Percentiles rank a stretch among this genome's conserved stretches.
Evolutionary conservation across 2,329 filamentous ascomycete genomes (phyloP).

Genomic region (Microsporum audouinii): DNA sequence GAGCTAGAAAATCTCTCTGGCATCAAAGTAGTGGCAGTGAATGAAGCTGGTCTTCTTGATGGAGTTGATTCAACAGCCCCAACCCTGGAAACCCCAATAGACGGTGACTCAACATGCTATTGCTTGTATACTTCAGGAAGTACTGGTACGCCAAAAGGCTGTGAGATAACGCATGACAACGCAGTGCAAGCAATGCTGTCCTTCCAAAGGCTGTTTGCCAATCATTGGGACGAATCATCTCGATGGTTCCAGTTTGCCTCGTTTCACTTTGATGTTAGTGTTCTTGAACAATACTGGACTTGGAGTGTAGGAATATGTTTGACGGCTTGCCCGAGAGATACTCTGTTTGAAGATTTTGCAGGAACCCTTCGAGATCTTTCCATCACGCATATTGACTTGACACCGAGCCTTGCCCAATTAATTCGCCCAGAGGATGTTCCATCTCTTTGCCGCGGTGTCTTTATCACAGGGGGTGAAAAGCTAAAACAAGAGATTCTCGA

Average conservation of each 20-base stretch:
- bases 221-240: conserved; percentile 61
- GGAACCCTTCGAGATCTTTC: conserved; percentile 57
- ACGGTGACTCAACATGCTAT: conserved; percentile 55
- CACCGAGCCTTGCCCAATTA: conserved; percentile 71
- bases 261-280: conserved; percentile 87
- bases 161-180: conserved; percentile 79
- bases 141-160: conserved; percentile 77
- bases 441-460: conserved; percentile 66
- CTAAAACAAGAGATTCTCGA: conserved; percentile 83
- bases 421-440: conserved; percentile 71
- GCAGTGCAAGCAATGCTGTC: conserved; percentile 80
- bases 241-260: conserved; percentile 89
- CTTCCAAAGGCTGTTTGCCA: conserved; percentile 65
- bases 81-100: conserved; percentile 24
- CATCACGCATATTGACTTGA: conserved; percentile 87
- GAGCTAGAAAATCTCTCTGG: conserved; percentile 27
- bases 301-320: conserved; percentile 85
- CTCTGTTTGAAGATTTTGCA: conserved; percentile 74
- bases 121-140: conserved; percentile 82
- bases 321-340: conserved; percentile 67
- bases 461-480: conserved; percentile 85
- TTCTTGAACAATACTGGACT: conserved; percentile 89
- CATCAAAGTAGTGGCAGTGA: conserved; percentile 38
- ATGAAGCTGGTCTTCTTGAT: conserved; percentile 30
- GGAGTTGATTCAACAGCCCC: conserved; percentile 27